phyloP scores from a whole-genome alignment of 371 early-diverging fungal genomes.

The Gilbertella persicaria region DNA sequence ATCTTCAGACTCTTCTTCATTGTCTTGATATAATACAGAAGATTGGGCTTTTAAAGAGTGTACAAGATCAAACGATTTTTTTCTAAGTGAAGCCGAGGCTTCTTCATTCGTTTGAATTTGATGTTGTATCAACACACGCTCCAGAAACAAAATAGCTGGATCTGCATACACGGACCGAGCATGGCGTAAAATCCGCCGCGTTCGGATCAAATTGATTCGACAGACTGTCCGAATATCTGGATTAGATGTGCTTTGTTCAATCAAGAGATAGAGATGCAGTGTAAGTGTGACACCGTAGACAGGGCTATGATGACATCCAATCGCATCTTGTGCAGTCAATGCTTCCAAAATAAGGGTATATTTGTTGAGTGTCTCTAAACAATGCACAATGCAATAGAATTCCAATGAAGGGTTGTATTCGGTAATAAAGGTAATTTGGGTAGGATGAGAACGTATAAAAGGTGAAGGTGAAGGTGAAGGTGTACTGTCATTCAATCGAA shows the following conservation, averaged over 20 bases:
- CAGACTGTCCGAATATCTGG: conserved; percentile 27
- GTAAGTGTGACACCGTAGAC: conserved; percentile 33
- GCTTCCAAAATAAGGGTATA: conserved; percentile 42
- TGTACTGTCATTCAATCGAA: neutral
- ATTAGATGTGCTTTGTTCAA: too few relatives aligned
- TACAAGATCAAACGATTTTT: conserved; percentile 7
- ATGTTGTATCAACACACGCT: conserved; percentile 23
- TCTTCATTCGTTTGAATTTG: conserved; percentile 13
- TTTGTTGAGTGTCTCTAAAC: conserved; percentile 24
- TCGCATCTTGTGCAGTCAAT: conserved; percentile 26
- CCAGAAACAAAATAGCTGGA: conserved; percentile 29
- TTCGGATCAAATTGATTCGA: conserved; percentile 36
- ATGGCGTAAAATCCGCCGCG: conserved; percentile 27
- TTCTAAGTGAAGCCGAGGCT: conserved; percentile 9
- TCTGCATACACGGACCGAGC: conserved; percentile 26
- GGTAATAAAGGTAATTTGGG: neutral
- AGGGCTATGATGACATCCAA: conserved; percentile 43
- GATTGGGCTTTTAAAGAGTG: conserved; percentile 15
- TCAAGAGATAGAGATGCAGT: too few relatives aligned
- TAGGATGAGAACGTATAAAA: neutral
- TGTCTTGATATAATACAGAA: conserved; percentile 5
- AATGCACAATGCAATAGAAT: conserved; percentile 26
- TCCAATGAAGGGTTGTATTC: conserved; percentile 21
- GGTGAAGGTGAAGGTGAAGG: neutral
- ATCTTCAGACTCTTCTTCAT: conserved; percentile 9